Conservation (phyloP, 768 basidiomycete species). For the Macrolepiota albuminosa region DNA sequence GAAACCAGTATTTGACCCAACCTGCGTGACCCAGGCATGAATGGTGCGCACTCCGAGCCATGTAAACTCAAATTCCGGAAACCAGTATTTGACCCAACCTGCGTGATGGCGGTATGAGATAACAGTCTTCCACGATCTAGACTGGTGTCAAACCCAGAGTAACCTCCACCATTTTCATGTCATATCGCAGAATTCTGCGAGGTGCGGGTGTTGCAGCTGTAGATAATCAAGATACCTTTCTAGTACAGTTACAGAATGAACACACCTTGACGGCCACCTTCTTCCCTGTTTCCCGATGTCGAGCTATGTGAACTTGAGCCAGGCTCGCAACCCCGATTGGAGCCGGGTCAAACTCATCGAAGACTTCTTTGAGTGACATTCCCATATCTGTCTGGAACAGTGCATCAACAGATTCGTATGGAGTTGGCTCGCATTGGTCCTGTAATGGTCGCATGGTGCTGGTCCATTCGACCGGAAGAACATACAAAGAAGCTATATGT, state of each 20-base stretch:
- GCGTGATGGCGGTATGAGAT: conserved; percentile 5
- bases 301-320: conserved; percentile 91
- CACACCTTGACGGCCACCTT: conserved; percentile 82
- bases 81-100: conserved; percentile 89
- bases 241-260: neutral
- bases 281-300: conserved; percentile 63
- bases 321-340: conserved; percentile 96
- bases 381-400: conserved; percentile 83
- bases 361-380: conserved; percentile 62
- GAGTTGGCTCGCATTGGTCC: conserved; percentile 90
- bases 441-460: conserved; percentile 58
- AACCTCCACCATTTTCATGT: conserved; percentile 81
- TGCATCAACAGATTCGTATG: conserved; percentile 67
- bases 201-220: conserved; percentile 87
- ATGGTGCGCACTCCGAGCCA: conserved; percentile 69
- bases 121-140: neutral
- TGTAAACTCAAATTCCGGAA: conserved; percentile 93
- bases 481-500: conserved; percentile 65
- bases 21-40: conserved; percentile 29
- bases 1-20: conserved; percentile 91
- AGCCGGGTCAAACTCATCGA: conserved; percentile 77
- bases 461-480: conserved; percentile 52
- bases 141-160: conserved; percentile 46
- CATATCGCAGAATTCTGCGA: conserved; percentile 91
- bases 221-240: conserved; percentile 2